phyloP scores from a whole-genome alignment of 352 stramenopile genomes.

The Phytophthora melonis region DNA sequence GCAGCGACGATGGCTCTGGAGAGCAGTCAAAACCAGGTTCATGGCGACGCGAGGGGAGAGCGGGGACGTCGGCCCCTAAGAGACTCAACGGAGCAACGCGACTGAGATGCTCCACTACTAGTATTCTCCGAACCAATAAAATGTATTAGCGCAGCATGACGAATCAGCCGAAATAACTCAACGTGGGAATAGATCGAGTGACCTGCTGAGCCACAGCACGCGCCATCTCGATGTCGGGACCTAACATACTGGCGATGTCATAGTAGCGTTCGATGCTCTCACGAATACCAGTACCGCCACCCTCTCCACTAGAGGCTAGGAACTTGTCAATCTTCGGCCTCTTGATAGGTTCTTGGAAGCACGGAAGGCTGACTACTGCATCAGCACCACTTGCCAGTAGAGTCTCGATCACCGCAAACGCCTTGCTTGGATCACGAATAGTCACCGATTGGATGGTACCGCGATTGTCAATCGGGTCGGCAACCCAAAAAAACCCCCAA shows the following conservation, averaged over 20 bases:
- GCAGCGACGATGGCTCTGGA: too few species aligned
- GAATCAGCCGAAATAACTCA: slow-evolving; percentile 4
- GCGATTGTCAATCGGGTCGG: slow-evolving; percentile 11
- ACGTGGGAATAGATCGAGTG: slow-evolving; percentile 30
- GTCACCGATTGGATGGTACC: slow-evolving; percentile 21
- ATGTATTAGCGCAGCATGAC: not conserved
- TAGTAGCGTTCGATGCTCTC: slow-evolving; percentile 44
- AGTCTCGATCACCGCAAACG: slow-evolving; percentile 37
- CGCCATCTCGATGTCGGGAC: slow-evolving; percentile 47
- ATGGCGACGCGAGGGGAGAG: too few species aligned
- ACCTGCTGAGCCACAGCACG: slow-evolving; percentile 27
- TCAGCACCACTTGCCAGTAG: slow-evolving; percentile 26
- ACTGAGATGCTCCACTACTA: too few species aligned
- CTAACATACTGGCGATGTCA: slow-evolving; percentile 41
- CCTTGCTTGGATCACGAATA: slow-evolving; percentile 29
- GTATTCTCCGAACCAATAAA: too few species aligned
- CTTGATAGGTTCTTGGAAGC: slow-evolving; percentile 39
- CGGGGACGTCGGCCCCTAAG: too few species aligned
- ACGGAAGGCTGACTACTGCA: slow-evolving; percentile 35
- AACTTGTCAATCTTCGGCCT: slow-evolving; percentile 29
- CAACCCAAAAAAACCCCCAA: slow-evolving; percentile 37
- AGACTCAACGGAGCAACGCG: too few species aligned
- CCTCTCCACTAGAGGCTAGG: slow-evolving; percentile 25
- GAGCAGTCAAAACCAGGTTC: too few species aligned
- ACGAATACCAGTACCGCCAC: slow-evolving; percentile 28